Conservation (phyloP, 176 grass and related monocot genomes). For the Aegilops tauschii region DNA sequence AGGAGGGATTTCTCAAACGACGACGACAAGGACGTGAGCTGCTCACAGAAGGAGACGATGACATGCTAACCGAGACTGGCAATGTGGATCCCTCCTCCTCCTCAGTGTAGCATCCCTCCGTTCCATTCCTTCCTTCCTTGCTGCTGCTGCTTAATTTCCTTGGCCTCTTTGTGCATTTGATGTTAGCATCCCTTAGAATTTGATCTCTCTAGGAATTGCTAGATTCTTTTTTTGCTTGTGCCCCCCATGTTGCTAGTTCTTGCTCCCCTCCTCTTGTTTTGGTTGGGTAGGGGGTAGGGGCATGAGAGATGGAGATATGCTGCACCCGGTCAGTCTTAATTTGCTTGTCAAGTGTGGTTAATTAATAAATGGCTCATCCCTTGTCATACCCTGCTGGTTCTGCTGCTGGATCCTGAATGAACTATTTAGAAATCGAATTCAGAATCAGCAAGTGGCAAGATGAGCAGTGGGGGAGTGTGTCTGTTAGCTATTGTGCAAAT, state of each 20-base stretch:
- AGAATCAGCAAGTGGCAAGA: neutral
- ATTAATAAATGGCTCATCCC: neutral
- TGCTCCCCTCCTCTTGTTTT: slow-evolving; percentile 43
- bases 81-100: slow-evolving; percentile 45
- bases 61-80: slow-evolving; percentile 30
- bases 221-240: slow-evolving; percentile 39
- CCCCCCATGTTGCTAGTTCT: slow-evolving; percentile 29
- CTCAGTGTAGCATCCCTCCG: slow-evolving; percentile 35
- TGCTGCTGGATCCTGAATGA: neutral
- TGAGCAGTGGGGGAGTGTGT: neutral
- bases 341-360: slow-evolving; percentile 4
- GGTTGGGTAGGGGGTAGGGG: slow-evolving; percentile 15
- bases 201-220: slow-evolving; percentile 49
- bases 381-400: slow-evolving; percentile 2
- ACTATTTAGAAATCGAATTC: neutral
- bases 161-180: slow-evolving; percentile 28
- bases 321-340: neutral
- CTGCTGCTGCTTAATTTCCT: neutral
- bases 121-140: no score
- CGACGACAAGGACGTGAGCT: slow-evolving; percentile 62
- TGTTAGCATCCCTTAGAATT: slow-evolving; percentile 37
- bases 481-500: neutral
- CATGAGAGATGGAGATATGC: slow-evolving; percentile 18
- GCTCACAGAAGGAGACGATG: slow-evolving; percentile 57
- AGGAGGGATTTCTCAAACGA: slow-evolving; percentile 62